Evolutionary conservation across 495 filamentous ascomycete genomes (phyloP).

Genomic region (Terfezia boudieri): DNA sequence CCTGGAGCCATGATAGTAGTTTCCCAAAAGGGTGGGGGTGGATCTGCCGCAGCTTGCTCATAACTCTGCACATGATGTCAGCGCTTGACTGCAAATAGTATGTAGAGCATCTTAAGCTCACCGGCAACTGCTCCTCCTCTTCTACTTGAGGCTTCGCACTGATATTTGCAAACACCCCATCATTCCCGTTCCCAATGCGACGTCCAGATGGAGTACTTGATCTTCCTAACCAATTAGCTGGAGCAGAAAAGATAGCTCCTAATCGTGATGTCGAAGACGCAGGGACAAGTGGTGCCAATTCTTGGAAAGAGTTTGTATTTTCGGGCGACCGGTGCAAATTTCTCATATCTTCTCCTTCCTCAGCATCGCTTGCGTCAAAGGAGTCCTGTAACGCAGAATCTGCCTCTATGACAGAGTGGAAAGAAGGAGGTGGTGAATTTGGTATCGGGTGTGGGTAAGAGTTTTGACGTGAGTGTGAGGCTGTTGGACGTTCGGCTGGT

Average conservation of each 20-base stretch:
- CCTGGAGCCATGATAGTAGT: slow-evolving; percentile 91
- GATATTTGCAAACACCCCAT: slow-evolving; percentile 92
- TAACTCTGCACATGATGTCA: slow-evolving; percentile 44
- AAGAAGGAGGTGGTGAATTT: slow-evolving; percentile 80
- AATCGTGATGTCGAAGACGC: slow-evolving; percentile 18
- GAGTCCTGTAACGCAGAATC: slow-evolving; percentile 70
- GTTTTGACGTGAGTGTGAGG: neutral
- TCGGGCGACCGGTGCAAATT: slow-evolving; percentile 23
- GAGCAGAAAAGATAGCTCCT: too few relatives aligned
- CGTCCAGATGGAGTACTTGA: neutral
- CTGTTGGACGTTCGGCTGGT: neutral
- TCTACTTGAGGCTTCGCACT: slow-evolving; percentile 73
- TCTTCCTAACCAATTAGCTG: slow-evolving; percentile 28
- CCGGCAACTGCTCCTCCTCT: slow-evolving; percentile 62
- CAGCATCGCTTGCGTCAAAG: slow-evolving; percentile 57
- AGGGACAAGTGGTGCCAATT: slow-evolving; percentile 21
- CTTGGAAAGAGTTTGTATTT: slow-evolving; percentile 19
- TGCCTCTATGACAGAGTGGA: slow-evolving; percentile 56
- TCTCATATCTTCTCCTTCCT: slow-evolving; percentile 47
- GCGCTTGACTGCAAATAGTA: slow-evolving; percentile 4
- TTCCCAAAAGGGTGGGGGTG: slow-evolving; percentile 95
- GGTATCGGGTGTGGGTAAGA: slow-evolving; percentile 25
- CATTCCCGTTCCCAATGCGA: slow-evolving; percentile 29
- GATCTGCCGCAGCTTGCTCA: slow-evolving; percentile 93
- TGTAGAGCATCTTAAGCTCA: slow-evolving; percentile 39